Evolutionary conservation across 1,139 yeast species (phyloP).

Genomic region (Geotrichum australiense): DNA sequence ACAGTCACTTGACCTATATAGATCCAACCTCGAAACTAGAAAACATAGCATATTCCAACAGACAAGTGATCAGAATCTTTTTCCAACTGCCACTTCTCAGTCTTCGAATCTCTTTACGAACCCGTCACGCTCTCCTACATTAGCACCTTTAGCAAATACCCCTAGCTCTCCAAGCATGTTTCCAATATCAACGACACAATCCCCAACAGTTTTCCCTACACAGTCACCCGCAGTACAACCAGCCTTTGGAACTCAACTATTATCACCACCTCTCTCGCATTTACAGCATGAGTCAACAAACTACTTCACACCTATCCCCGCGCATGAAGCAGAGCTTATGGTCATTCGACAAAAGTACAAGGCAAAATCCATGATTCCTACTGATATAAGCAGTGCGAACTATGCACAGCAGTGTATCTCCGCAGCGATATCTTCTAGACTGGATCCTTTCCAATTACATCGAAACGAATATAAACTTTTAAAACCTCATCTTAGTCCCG

Average conservation of each 20-base stretch:
- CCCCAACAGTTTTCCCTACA: not conserved
- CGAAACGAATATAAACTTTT: conserved; percentile 35
- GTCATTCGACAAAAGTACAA: conserved; percentile 30
- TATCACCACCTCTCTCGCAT: conserved; percentile 5
- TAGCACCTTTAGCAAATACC: not conserved
- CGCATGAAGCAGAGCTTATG: conserved; percentile 16
- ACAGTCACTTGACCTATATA: not conserved
- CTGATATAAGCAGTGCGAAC: conserved; percentile 32
- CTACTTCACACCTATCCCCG: conserved; percentile 9
- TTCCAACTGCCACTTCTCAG: too few relatives aligned
- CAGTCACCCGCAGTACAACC: not conserved
- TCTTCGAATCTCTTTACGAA: not conserved
- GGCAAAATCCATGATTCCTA: conserved; percentile 37
- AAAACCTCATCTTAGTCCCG: conserved; percentile 31
- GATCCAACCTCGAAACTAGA: not conserved
- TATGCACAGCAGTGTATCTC: conserved; percentile 38
- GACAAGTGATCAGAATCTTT: too few relatives aligned
- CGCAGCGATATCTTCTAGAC: conserved; percentile 38
- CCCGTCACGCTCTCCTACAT: not conserved
- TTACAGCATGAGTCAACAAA: conserved; percentile 6
- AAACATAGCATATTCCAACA: not conserved
- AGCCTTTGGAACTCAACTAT: conserved; percentile 5
- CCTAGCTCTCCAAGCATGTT: conserved; percentile 2
- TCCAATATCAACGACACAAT: not conserved
- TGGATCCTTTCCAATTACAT: conserved; percentile 35